Evolutionary conservation across 1,284 basidiomycete genomes (phyloP), one percentile per base, ranked within the genome.

Genomic region (Pseudozyma flocculosa): DNA sequence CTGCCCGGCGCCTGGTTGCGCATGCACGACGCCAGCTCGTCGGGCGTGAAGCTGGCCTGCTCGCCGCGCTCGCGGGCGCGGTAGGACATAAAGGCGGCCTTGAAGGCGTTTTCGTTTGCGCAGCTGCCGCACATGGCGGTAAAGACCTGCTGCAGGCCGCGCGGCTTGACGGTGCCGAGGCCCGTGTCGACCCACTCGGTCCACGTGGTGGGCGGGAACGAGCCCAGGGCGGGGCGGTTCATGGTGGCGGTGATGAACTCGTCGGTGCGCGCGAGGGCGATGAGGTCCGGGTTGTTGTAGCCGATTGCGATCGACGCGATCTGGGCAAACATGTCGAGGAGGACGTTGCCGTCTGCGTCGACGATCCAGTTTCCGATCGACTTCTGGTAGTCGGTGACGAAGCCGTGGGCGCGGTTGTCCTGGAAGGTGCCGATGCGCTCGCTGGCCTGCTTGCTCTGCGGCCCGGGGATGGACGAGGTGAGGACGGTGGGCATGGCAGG

Each of bases 321-420:
- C 70, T 84, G 83, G 2, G 81, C 81, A 67, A 82, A 84, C 37
- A 83, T 81, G 54, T 84, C 83, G 45, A 84, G 80, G 13, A 82
- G 65, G 32, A 71, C 70, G 72, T 84, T 84, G 21, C 81, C 82
- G 61, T 84, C 83, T 2, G 80, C 83, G 54, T 84, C 83, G 43
- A 80, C 80, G 38, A 84, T 69, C 73, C 81, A 84, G 48, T 72
- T 72, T 40, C 70, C 75, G 21, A 54, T 59, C 19, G 61, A 72
- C 61, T 69, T 76, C 45, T 71, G 68, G 47, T 80, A 81, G 63
- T 81, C 79, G 48, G 71, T 76, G 22, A 80, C 79, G 30, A 82
- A 66, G 29, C 77, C 70, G 52, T 80, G 79, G 2, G 80, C 79
- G 34, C 80, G 72, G 26, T 73, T 58, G 51, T 81, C 80, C 54